Evolutionary conservation across 192 early-diverging fungal genomes (phyloP).

Genomic region (Chytriomyces confervae): DNA sequence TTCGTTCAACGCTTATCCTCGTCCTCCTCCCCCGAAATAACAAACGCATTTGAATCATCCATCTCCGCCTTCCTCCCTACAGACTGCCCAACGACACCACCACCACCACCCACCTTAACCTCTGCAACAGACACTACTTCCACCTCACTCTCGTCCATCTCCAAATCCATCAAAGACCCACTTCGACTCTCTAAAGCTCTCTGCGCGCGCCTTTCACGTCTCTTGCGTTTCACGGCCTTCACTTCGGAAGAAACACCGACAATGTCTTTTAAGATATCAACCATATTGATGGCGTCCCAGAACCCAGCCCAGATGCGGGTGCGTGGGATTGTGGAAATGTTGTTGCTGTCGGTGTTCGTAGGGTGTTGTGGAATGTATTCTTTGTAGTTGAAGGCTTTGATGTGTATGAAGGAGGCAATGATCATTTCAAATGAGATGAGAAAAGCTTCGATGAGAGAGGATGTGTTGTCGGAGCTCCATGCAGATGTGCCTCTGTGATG

Average conservation of each 20-base stretch:
- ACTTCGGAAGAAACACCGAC: conserved; percentile 36
- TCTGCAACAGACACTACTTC: too few species aligned
- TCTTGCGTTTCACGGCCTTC: conserved; percentile 3
- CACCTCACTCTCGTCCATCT: too few species aligned
- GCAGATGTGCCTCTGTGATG: background rate
- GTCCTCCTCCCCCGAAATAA: too few species aligned
- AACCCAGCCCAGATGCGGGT: conserved; percentile 29
- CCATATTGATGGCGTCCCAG: conserved; percentile 34
- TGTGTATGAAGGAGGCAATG: conserved; percentile 61
- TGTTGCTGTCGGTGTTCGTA: background rate
- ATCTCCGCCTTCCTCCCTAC: too few species aligned
- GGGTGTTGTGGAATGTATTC: conserved; percentile 31
- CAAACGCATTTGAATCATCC: too few species aligned
- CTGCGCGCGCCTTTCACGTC: conserved; percentile 2
- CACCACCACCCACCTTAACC: too few species aligned
- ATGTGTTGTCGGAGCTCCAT: conserved; percentile 24
- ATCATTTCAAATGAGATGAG: conserved; percentile 68
- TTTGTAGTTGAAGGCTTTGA: conserved; percentile 51
- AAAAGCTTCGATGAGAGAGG: conserved; percentile 36
- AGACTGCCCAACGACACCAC: too few species aligned
- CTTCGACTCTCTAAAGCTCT: background rate
- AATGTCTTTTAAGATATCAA: conserved; percentile 42
- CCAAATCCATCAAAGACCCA: background rate
- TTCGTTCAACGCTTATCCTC: too few species aligned
- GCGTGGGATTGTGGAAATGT: background rate